Evolutionary conservation across 805 yeast species (phyloP), one percentile per base, ranked within the genome.

Genomic region (Candida gorgasii): DNA sequence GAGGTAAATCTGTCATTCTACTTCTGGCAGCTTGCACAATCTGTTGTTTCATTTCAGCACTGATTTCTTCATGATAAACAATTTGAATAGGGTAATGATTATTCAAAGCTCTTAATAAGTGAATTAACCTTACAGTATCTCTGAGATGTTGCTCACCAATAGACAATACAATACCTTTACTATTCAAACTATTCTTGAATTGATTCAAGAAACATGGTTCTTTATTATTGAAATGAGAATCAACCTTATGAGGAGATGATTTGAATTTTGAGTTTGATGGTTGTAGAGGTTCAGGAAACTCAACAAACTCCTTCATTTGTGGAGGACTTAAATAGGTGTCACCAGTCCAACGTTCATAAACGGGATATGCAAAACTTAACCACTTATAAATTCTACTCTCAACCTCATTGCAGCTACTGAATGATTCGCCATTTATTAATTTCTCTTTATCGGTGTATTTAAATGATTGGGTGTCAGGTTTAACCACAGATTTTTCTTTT

Each of bases 321-420:
- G 64, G 65, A 8, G 55, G 53, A 14, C 37, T 23, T 8, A 49
- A 43, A 7, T 42, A 37, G 8, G 34, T 52, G 27, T 58, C 60
- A 4, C 68, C 63, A 38, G 59, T 59, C 69, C 69, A 71, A 46
- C 74, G 52, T 40, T 54, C 62, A 49, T 59, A 71, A 13, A 54
- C 51, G 8, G 77, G 76, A n/a, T 52, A 57, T 39, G 61, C 49
- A 40, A 58, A 54, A 1, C 74, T 59, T 33, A 72, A 48, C 61
- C 67, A 72, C 18, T 68, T 72, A 53, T 68, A 70, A 3, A 71
- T 45, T 45, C 64, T 55, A 28, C 56, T 47, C 46, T 72, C 75
- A 15, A 63, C 51, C 32, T 59, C 58, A 15, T 50, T 45, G 42
- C 69, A 63, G 8, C 51, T 36, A 14, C 43, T 42, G 19, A 51